Evolutionary conservation across 768 basidiomycete species (phyloP), one percentile per base, ranked within the genome.

Genomic region (Boletus bicolor): DNA sequence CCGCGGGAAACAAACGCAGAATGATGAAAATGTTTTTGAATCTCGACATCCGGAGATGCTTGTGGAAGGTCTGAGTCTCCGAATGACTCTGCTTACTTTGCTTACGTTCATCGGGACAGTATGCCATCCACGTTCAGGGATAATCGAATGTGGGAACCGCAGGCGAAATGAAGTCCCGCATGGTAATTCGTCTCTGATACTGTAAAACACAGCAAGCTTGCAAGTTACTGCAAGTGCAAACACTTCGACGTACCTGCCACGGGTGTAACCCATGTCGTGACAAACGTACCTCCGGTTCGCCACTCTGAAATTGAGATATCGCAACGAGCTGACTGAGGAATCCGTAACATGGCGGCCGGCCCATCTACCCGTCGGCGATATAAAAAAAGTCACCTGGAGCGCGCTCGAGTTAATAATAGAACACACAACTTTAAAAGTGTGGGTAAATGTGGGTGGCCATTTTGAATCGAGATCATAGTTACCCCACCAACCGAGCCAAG

Each of bases 41-140:
- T 14, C 28, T 34, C 21, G 34, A 35, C 5, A 17, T 34, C 24
- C 5, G 14, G n/a, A 19, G 30, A 35, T 21, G 30, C 21, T 7
- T 24, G 37, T 17, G 17, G 30, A 30, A 45, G 11, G 19, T 48
- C 21, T 28, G 5, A 12, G 34, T 14, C 12, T 5, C 44, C 10
- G 19, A n/a, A 42, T 19, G n/a, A 11, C 17, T 45, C 28, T 10
- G 9, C 15, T 26, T 10, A 9, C 24, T 28, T 6, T 8, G 26
- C 21, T 47, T 47, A 39, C n/a, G 21, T 44, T n/a, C 3, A 11
- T 7, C 15, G n/a, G 7, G 28, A 49, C 2, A 21, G 14, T 3
- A 19, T 34, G 30, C 14, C 17, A 15, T 7, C 24, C 36, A 8
- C 43, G 28, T 41, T 39, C 64, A 56, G 63, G 63, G 56, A 62